Percentiles rank a stretch among this genome's conserved stretches.
These are phyloP conservation scores for Pistacia atlantica DNA, from an alignment of 345 rosid genomes.

Conservation along the genomic window DNA sequence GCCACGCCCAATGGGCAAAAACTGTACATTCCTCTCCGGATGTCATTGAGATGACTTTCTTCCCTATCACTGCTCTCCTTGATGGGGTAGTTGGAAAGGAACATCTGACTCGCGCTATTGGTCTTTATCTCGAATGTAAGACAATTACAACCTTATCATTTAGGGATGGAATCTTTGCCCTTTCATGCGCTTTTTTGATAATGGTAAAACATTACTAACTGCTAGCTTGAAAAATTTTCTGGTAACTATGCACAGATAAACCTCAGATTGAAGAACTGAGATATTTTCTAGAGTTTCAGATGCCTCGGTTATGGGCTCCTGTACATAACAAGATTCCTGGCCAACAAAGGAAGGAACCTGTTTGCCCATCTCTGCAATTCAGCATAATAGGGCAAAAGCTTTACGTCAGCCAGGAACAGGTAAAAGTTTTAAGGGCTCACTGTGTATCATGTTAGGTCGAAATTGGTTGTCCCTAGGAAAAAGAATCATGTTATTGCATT, in stretches of 20 bases:
- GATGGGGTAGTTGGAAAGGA: constrained; percentile 65
- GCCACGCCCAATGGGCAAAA: constrained; percentile 55
- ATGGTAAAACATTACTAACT: constrained; percentile 12
- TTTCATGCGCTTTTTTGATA: neutral
- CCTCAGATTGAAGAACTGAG: constrained; percentile 77
- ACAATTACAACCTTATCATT: constrained; percentile 11
- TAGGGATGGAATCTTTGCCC: neutral
- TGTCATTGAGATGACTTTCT: constrained; percentile 70
- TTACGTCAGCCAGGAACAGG: constrained; percentile 77
- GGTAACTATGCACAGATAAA: constrained; percentile 50
- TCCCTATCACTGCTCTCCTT: constrained; percentile 60
- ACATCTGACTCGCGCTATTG: constrained; percentile 61
- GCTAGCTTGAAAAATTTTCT: neutral
- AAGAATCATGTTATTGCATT: neutral
- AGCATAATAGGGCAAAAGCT: constrained; percentile 83
- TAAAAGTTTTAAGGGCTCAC: constrained; percentile 19
- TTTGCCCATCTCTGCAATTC: constrained; percentile 77
- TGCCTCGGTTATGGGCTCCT: constrained; percentile 77
- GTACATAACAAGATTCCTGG: constrained; percentile 58
- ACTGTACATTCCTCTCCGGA: constrained; percentile 71
- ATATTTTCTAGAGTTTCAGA: constrained; percentile 75
- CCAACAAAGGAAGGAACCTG: constrained; percentile 70
- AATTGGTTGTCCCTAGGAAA: neutral
- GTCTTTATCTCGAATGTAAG: constrained; percentile 74
- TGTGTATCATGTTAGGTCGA: neutral